phyloP scores from a whole-genome alignment of 2,329 filamentous ascomycete genomes.

The Fusarium coffeatum region DNA sequence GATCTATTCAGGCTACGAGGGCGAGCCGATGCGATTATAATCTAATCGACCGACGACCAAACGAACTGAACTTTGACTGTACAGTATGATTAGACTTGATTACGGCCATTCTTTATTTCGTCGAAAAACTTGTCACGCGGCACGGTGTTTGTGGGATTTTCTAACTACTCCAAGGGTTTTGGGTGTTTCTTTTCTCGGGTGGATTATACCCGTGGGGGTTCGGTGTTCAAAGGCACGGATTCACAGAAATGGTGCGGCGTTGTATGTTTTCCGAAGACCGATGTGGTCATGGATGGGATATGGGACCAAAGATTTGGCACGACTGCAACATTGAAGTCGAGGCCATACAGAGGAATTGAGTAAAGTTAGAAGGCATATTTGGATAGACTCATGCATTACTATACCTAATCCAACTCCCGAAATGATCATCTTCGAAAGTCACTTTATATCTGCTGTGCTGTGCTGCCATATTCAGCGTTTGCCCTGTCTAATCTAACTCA shows the following conservation, averaged over 20 bases:
- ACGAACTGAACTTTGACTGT: conserved; percentile 31
- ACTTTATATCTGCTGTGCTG: neutral
- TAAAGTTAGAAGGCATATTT: conserved; percentile 30
- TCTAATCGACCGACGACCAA: conserved; percentile 10
- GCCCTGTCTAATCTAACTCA: neutral
- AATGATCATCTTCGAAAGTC: conserved; percentile 4
- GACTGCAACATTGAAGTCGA: conserved; percentile 8
- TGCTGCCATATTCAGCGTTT: neutral
- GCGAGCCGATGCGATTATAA: conserved; percentile 57
- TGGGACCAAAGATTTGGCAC: conserved; percentile 15
- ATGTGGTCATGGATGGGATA: conserved; percentile 18
- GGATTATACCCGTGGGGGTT: conserved; percentile 25
- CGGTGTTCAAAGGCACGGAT: conserved; percentile 24
- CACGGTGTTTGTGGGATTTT: conserved; percentile 38
- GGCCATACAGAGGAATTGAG: conserved; percentile 3
- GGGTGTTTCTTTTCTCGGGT: neutral
- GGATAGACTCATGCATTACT: conserved; percentile 30
- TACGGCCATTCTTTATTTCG: conserved; percentile 43
- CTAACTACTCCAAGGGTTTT: neutral
- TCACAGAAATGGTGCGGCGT: conserved; percentile 20
- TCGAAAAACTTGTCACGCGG: conserved; percentile 39
- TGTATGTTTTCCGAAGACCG: conserved; percentile 24
- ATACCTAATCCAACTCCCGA: conserved; percentile 31
- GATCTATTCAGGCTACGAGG: conserved; percentile 66
- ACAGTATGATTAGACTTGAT: conserved; percentile 43